These are phyloP conservation scores for Hysterium pulicare DNA, from an alignment of 2,329 filamentous ascomycete genomes.

Conservation along the genomic window DNA sequence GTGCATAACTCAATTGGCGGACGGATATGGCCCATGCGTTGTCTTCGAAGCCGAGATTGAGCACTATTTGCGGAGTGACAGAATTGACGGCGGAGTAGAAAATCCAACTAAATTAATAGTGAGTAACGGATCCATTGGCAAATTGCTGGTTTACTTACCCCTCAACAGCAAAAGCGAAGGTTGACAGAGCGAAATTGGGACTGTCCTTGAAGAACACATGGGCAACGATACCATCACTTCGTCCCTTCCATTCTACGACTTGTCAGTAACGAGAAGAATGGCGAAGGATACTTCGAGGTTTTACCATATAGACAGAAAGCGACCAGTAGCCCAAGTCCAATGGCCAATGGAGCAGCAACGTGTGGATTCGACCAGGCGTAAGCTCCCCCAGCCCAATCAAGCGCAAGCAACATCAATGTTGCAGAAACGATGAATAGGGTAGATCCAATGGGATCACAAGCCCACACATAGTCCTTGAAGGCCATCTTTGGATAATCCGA, in stretches of 20 bases:
- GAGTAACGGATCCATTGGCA: neutral
- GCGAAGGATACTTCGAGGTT: neutral
- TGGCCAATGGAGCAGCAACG: constrained; percentile 38
- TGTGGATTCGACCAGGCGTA: constrained; percentile 23
- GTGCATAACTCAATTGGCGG: constrained; percentile 25
- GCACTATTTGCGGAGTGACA: constrained; percentile 28
- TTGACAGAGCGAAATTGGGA: constrained; percentile 50
- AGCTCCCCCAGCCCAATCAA: constrained; percentile 6
- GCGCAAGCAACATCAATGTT: constrained; percentile 33
- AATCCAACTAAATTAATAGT: constrained; percentile 43
- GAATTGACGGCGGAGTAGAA: constrained; percentile 42
- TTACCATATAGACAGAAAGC: constrained; percentile 38
- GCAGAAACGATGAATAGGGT: constrained; percentile 43
- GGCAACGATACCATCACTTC: constrained; percentile 49
- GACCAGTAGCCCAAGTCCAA: constrained; percentile 42
- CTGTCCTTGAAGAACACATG: constrained; percentile 52
- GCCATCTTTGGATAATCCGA: constrained; percentile 39
- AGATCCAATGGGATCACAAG: constrained; percentile 49
- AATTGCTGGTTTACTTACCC: constrained; percentile 22
- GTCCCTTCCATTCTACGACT: constrained; percentile 51
- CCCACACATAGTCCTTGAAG: constrained; percentile 43
- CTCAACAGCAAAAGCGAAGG: constrained; percentile 53
- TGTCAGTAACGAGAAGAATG: too few species aligned
- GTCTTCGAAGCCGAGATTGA: constrained; percentile 29
- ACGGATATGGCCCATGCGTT: constrained; percentile 29